These are phyloP conservation scores for Leishmania gerbilli DNA, from an alignment of 208 protist species.

Conservation along the genomic window DNA sequence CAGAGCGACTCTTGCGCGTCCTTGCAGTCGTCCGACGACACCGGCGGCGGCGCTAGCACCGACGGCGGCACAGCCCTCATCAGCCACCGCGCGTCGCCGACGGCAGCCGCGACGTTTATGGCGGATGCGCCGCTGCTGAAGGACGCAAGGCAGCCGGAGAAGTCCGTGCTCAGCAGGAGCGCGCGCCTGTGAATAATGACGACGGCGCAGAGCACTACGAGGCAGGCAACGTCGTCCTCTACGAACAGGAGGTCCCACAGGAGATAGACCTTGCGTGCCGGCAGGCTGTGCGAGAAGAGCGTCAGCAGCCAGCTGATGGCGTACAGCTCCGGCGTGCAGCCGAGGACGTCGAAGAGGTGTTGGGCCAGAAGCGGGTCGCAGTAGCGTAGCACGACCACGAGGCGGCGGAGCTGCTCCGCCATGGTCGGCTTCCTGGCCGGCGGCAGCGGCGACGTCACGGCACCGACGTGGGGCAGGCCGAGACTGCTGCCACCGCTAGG, in stretches of 20 bases:
- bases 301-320: constrained; percentile 97
- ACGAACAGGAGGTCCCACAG: constrained; percentile 94
- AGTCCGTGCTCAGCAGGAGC: constrained; percentile 43
- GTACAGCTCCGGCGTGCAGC: constrained; percentile 91
- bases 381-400: constrained; percentile 74
- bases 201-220: constrained; percentile 37
- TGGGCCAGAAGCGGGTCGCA: constrained; percentile 88
- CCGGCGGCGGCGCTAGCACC: constrained; percentile 17
- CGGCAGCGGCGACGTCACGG: background rate
- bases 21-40: background rate
- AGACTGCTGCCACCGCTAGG: background rate
- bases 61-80: constrained; percentile 46
- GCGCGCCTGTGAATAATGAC: constrained; percentile 54
- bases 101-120: constrained; percentile 35
- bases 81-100: constrained; percentile 43
- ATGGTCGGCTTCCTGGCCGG: constrained; percentile 47
- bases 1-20: background rate
- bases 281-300: constrained; percentile 86
- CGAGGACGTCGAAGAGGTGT: constrained; percentile 83
- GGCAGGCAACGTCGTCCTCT: constrained; percentile 26
- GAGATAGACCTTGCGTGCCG: constrained; percentile 86
- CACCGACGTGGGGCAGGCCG: background rate
- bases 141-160: constrained; percentile 47
- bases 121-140: constrained; percentile 38
- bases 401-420: constrained; percentile 70